These are phyloP conservation scores for Xylariales sp. DNA, from an alignment of 2,329 filamentous ascomycete genomes.

Conservation along the genomic window DNA sequence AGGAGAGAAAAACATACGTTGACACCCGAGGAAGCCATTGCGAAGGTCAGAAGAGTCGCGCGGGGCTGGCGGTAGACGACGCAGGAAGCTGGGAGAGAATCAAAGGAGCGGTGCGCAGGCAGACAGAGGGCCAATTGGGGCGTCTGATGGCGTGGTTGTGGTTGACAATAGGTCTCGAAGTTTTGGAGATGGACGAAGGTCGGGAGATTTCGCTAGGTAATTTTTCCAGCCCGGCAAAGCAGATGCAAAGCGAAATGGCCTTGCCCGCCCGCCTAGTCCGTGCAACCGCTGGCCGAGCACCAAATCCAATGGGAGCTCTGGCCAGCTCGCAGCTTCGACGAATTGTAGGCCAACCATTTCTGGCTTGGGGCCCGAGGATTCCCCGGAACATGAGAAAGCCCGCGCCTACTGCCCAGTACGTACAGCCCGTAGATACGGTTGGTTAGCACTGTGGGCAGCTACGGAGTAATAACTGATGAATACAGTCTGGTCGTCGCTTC, in stretches of 20 bases:
- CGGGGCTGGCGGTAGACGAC: constrained; percentile 34
- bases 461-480: too few species aligned
- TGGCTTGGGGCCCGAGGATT: too few species aligned
- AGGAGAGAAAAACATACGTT: constrained; percentile 48
- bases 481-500: too few species aligned
- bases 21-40: constrained; percentile 63
- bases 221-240: constrained; percentile 12
- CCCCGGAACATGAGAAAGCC: too few species aligned
- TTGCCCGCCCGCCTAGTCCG: too few species aligned
- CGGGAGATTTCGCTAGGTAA: constrained; percentile 32
- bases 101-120: constrained; percentile 13
- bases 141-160: constrained; percentile 14
- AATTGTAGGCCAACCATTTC: too few species aligned
- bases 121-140: constrained; percentile 32
- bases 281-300: neutral
- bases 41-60: constrained; percentile 27
- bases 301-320: too few species aligned
- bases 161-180: constrained; percentile 18
- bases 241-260: neutral
- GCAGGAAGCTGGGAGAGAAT: too few species aligned
- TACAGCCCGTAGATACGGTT: too few species aligned
- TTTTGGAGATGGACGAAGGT: constrained; percentile 22
- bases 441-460: too few species aligned
- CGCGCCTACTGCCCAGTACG: too few species aligned
- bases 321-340: neutral